Conservation (phyloP, 768 basidiomycete species). For the Sarcomyxa edulis region DNA sequence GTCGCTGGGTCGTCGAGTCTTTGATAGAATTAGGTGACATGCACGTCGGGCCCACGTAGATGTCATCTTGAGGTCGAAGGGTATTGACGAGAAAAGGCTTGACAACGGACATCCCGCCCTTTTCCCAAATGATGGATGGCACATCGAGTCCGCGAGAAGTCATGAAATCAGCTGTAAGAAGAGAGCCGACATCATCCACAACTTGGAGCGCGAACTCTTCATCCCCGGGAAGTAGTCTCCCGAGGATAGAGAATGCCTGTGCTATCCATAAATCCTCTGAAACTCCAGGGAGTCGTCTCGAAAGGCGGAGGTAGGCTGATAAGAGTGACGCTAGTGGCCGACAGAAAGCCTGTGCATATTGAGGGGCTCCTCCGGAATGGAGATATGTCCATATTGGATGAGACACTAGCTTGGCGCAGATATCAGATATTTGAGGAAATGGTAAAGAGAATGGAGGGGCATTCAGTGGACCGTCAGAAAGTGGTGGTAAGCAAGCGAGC, state of each 20-base stretch:
- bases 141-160: constrained; percentile 26
- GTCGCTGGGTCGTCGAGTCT: constrained; percentile 49
- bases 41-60: constrained; percentile 45
- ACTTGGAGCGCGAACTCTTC: constrained; percentile 51
- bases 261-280: constrained; percentile 59
- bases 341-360: constrained; percentile 27
- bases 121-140: constrained; percentile 41
- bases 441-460: constrained; percentile 61
- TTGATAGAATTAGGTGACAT: constrained; percentile 52
- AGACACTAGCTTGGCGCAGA: constrained; percentile 43
- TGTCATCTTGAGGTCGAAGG: constrained; percentile 33
- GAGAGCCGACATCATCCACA: constrained; percentile 30
- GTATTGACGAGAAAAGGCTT: constrained; percentile 55
- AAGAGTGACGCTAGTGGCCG: constrained; percentile 56
- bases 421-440: constrained; percentile 46
- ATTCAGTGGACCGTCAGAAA: constrained; percentile 28
- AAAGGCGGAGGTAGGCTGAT: constrained; percentile 50
- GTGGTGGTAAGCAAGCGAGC: constrained; percentile 53
- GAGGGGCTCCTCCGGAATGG: constrained; percentile 13
- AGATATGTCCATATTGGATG: constrained; percentile 48
- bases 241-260: constrained; percentile 54
- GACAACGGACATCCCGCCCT: constrained; percentile 43
- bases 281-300: constrained; percentile 49
- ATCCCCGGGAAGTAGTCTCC: constrained; percentile 64
- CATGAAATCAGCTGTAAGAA: constrained; percentile 38